These are phyloP conservation scores for Miscanthus sacchariflorus DNA, from an alignment of 202 grass and related monocot species.

Conservation along the genomic window DNA sequence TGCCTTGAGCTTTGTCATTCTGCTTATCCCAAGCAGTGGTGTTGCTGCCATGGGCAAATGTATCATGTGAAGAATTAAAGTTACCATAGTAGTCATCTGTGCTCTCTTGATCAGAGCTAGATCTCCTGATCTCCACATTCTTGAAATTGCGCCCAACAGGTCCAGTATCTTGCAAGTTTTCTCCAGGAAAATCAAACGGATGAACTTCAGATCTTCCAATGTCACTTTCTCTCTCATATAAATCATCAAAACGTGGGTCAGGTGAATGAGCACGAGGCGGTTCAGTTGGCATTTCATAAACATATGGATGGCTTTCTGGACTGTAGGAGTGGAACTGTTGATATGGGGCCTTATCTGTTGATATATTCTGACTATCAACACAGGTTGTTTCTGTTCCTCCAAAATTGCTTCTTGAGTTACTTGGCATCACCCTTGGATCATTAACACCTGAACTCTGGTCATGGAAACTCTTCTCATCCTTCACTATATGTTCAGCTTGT, in stretches of 20 bases:
- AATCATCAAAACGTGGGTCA: constrained; percentile 38
- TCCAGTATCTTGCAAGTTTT: constrained; percentile 49
- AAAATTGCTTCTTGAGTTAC: constrained; percentile 35
- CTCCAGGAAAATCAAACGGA: constrained; percentile 43
- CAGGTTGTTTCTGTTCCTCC: constrained; percentile 45
- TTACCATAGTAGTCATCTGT: constrained; percentile 39
- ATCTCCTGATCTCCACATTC: constrained; percentile 29
- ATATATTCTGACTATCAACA: constrained; percentile 40
- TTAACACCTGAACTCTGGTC: constrained; percentile 37
- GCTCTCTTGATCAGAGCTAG: constrained; percentile 42
- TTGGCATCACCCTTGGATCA: constrained; percentile 46
- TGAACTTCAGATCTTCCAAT: constrained; percentile 38
- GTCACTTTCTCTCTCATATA: constrained; percentile 46
- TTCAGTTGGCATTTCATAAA: constrained; percentile 47
- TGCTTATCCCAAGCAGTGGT: constrained; percentile 46
- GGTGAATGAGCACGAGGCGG: constrained; percentile 46
- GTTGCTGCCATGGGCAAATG: constrained; percentile 37
- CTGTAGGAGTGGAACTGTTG: constrained; percentile 44
- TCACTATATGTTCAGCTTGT: constrained; percentile 42
- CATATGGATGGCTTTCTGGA: constrained; percentile 34
- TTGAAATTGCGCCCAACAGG: constrained; percentile 24
- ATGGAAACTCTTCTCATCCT: constrained; percentile 40
- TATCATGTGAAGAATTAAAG: constrained; percentile 43
- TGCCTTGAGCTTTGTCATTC: constrained; percentile 40
- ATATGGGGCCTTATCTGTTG: constrained; percentile 31